Base-by-base conservation (phyloP, 2,329 filamentous ascomycete species). In the Phoma herbarum region DNA sequence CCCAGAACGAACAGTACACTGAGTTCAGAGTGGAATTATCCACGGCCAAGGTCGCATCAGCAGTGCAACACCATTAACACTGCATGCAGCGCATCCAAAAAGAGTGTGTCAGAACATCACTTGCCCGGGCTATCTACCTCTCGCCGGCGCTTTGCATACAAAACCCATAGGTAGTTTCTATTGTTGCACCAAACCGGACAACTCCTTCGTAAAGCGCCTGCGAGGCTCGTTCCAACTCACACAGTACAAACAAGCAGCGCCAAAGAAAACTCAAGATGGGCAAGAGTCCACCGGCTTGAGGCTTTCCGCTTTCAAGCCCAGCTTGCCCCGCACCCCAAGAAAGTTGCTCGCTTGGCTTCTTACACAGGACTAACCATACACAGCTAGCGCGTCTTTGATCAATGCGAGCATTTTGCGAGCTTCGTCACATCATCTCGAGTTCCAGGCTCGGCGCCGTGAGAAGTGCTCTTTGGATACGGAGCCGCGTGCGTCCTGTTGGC, bases 11-110 rank as follows among this genome's bases (percentile, higher is more conserved):
- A 39, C 29, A 52, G 16, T 39, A n/a, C 41, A 29, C 22, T 45
- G 42, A 22, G 29, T 2, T 37, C 11, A 8, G 6, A 45, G n/a
- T 29, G 39, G 42, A 43, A 52, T n/a, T n/a, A n/a, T n/a, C n/a
- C n/a, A n/a, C n/a, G n/a, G n/a, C n/a, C n/a, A n/a, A 53, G 42
- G n/a, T 39, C 18, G 50, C 50, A 52, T 52, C 50, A 46, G 41
- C 29, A 20, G 31, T 53, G 50, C 42, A 45, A 46, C 33, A 18
- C n/a, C 31, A 35, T 35, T 16, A 35, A 35, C 31, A 35, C 31
- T 35, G 31, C 31, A 35, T 35, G 31, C 31, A 35, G 16, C 37
- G 20, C 29, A 44, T 52, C 23, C 6, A 23, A 11, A 26, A 37
- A 10, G 14, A 10, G 22, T 26, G 5, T 22, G 31, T 33, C 37